Evolutionary conservation across 345 rosid genomes (phyloP), one percentile per base, ranked within the genome.

Genomic region (Linum lewisii): DNA sequence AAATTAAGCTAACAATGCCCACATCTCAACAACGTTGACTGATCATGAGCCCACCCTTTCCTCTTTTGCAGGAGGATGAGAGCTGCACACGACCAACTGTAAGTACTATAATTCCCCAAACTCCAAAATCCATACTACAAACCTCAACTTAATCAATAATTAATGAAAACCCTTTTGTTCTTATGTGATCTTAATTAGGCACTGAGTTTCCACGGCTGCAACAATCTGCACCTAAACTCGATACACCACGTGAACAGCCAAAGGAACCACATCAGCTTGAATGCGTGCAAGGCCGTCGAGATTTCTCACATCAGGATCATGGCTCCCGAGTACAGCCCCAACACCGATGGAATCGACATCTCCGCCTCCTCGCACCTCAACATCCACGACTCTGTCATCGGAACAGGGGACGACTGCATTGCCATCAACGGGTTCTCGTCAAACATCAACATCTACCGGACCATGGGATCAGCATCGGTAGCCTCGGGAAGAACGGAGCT

Each of bases 391-490:
- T 18, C 22, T 3, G 19, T 23, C 22, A 52, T 52, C 22, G 22
- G 24, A 11, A 52, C 55, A 16, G 55, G 55, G 0, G 55, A 52
- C 24, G 55, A 52, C 24, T 52, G 55, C 55, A 20, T 52, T 8
- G 55, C 55, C 4, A 52, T 52, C 55, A 52, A 52, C 55, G 55
- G 24, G 5, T 20, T 21, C 24, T 5, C 55, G 19, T 52, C 55
- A 5, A 2, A 52, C 55, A 6, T 52, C 9, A 52, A 52, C 55
- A 52, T 52, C 55, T 20, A 23, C 14, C 24, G 55, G 65, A 61
- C 18, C 63, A 72, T 2, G 57, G 68, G 22, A 67, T 68, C 11
- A 67, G 67, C 55, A 20, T 64, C 13, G 75, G 75, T 36, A 64
- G 73, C 64, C 24, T 71, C 51, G 75, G 72, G 5, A 14, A 13